Base-by-base conservation (phyloP, 352 stramenopile genomes). In the Phytophthora hibernalis region DNA sequence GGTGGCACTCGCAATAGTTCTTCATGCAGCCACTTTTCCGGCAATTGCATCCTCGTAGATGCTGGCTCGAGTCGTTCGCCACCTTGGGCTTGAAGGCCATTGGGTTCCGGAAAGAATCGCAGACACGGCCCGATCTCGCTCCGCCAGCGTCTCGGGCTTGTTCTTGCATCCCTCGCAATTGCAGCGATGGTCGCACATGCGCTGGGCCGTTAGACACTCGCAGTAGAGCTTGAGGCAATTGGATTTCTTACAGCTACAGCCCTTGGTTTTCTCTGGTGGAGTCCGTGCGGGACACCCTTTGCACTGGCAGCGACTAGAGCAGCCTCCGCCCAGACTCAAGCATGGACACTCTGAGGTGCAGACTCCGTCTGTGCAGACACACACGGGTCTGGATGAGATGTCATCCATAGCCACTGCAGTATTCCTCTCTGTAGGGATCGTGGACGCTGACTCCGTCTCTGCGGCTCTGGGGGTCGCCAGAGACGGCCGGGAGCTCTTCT, bases 1-100 rank as follows among this genome's bases (percentile, higher is more conserved):
- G 93, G 70, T 97, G 97, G 54, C 97, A 99, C 69, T 99, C 97
- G 72, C 97, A 99, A 65, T 99, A 99, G 51, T 98, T 98, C 80
- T 99, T 99, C 68, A 98, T 93, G 65, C 97, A 99, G 22, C 87
- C 91, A 51, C 85, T 98, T 71, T 98, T 98, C 0, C 96, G 83
- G 74, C 97, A 99, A 70, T 98, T 98, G 75, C 97, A 99, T 33
- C 97, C 97, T 40, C 92, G 79, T 48, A 98, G 89, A 68, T 98
- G 96, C 33, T 91, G 83, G 22, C 68, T 87, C 8, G 85, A 81
- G n/a, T 72, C 88, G 68, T 55, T 89, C 53, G 78, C 82, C 24
- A 98, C 96, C 68, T 99, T 99, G 7, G 94, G 93, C 57, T 98
- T 83, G 77, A 99, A 99, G 2, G 97, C 97, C 35, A 91, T 65